Conservation (phyloP, 2,329 filamentous ascomycete species). For the Alternaria sp. region DNA sequence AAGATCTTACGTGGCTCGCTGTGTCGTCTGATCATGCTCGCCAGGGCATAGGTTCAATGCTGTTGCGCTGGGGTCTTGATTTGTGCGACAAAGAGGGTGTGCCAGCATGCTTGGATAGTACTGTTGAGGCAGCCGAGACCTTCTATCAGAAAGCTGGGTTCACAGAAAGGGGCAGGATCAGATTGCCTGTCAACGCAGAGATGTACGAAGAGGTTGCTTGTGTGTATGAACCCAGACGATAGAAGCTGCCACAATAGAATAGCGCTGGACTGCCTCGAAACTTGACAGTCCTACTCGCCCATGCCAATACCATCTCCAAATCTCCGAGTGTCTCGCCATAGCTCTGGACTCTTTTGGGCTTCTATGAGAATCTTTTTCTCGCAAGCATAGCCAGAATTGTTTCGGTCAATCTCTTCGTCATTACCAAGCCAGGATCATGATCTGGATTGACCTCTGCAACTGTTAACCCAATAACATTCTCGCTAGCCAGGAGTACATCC, state of each 20-base stretch:
- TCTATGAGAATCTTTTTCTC: not conserved
- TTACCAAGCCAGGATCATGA: not conserved
- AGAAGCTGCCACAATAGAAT: not conserved
- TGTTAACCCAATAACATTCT: too few species aligned
- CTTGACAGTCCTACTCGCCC: not conserved
- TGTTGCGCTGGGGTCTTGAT: constrained; percentile 16
- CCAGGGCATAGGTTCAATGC: constrained; percentile 7
- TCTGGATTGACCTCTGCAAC: too few species aligned
- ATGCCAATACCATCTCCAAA: not conserved
- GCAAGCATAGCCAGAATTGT: constrained; percentile 14
- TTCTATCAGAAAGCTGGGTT: constrained; percentile 18
- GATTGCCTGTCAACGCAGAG: constrained; percentile 1
- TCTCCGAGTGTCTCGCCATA: not conserved
- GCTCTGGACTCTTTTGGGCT: too few species aligned
- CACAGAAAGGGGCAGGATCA: constrained; percentile 11
- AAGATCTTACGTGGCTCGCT: constrained; percentile 18
- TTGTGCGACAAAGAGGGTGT: constrained; percentile 1
- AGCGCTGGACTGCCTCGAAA: not conserved
- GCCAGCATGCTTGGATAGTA: constrained; percentile 16
- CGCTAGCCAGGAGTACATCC: too few species aligned
- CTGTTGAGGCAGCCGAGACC: constrained; percentile 4
- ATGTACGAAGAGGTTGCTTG: constrained; percentile 12
- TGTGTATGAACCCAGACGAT: constrained; percentile 5
- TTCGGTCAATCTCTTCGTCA: constrained; percentile 22
- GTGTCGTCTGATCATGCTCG: constrained; percentile 11